Evolutionary conservation across 2,329 filamentous ascomycete species (phyloP), one percentile per base, ranked within the genome.

Genomic region (Pseudogymnoascus sp.): DNA sequence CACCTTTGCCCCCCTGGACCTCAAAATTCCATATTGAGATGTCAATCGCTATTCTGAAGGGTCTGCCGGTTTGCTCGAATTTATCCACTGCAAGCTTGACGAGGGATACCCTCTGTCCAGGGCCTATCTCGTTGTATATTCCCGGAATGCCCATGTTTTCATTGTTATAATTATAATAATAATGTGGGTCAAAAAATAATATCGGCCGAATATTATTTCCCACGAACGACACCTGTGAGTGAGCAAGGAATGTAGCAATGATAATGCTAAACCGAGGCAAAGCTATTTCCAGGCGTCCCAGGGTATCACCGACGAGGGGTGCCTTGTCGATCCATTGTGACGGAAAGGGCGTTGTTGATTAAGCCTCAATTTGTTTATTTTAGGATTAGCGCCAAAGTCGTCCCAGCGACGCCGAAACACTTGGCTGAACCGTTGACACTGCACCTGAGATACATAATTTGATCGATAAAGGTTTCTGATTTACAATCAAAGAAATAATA

Each of bases 11-110:
- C 12, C 90, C 87, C 71, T 96, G 92, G 10, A 87, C 87, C 71
- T 99, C 94, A 71, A 96, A 97, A 48, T 96, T 88, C 94, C 94
- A 99, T 71, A 99, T 97, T 2, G 92, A 91, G 68, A 96, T 89
- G 72, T 99, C 94, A 66, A 99, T 89, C 39, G 94, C 94, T 55
- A 99, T 80, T 40, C 92, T 87, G 40, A 97, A 79, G 0, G 92
- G 92, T 1, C 87, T 82, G 25, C 83, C 82, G 9, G 84, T 85
- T 61, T 81, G 75, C 69, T 91, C 84, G 66, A 95, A 83, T 67
- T 90, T 87, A 58, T 92, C 84, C 52, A 92, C 81, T 31, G 92
- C 88, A 59, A 97, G 82, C 71, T 90, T 95, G 35, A 89, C 85
- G 8, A 99, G 81, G 15, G 94, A 88, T 61, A 95, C 80, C 64